Evolutionary conservation across 2,329 filamentous ascomycete genomes (phyloP).

Genomic region (Scedosporium boydii): DNA sequence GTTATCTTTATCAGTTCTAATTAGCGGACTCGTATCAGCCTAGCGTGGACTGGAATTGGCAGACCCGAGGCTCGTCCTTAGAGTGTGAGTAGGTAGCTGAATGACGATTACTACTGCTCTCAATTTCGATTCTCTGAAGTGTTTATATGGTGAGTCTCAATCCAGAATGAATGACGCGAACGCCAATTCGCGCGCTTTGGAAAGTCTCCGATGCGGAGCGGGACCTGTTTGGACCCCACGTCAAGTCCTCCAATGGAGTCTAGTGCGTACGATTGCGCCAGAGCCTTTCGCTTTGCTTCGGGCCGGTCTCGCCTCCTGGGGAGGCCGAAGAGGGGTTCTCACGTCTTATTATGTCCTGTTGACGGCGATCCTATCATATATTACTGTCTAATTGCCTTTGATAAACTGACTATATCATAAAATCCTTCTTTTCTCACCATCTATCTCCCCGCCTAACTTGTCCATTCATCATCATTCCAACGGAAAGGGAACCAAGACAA

Average conservation of each 20-base stretch:
- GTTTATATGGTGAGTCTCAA: neutral
- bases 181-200: no score
- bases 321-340: neutral
- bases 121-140: neutral
- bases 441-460: no score
- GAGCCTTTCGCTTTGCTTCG: neutral
- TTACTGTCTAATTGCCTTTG: no score
- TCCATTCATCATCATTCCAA: neutral
- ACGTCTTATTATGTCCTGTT: neutral
- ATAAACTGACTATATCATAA: no score
- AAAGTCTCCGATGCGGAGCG: no score
- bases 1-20: neutral
- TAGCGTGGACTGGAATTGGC: neutral
- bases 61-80: neutral
- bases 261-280: neutral
- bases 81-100: neutral
- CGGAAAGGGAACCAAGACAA: no score
- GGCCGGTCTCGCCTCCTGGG: neutral
- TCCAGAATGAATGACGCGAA: no score
- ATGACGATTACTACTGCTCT: neutral
- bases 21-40: neutral
- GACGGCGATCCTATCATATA: neutral
- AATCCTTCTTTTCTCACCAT: no score
- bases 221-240: no score
- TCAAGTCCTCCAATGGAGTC: neutral